phyloP scores from a whole-genome alignment of 1,139 yeast species.

The Geotrichum cucujoidarum region DNA sequence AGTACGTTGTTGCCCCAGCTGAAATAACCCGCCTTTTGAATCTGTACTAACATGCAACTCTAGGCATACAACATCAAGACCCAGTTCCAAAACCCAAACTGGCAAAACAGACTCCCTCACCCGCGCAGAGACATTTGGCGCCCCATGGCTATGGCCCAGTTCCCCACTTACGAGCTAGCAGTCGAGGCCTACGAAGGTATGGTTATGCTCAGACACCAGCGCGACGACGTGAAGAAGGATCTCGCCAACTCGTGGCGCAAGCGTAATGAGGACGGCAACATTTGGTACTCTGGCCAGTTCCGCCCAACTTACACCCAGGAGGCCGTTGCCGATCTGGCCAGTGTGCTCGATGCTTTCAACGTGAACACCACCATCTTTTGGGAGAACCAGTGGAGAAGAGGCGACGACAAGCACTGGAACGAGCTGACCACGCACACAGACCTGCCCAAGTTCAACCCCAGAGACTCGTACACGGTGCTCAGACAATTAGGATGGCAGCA shows the following conservation, averaged over 20 bases:
- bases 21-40: neutral
- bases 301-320: conserved; percentile 90
- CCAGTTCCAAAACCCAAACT: conserved; percentile 68
- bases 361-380: conserved; percentile 54
- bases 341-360: conserved; percentile 59
- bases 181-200: conserved; percentile 70
- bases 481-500: conserved; percentile 19
- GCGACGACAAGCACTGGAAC: conserved; percentile 63
- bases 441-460: conserved; percentile 58
- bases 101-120: conserved; percentile 79
- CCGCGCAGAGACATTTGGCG: conserved; percentile 85
- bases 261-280: conserved; percentile 70
- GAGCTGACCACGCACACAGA: conserved; percentile 48
- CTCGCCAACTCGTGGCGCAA: conserved; percentile 67
- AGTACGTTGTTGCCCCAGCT: conserved; percentile 15
- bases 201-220: conserved; percentile 63
- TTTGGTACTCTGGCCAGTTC: conserved; percentile 77
- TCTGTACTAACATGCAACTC: neutral
- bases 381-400: conserved; percentile 86
- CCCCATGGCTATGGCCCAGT: conserved; percentile 79
- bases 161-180: conserved; percentile 60
- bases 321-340: conserved; percentile 80
- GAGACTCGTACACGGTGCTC: conserved; percentile 37
- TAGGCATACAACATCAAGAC: conserved; percentile 60
- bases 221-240: conserved; percentile 57